phyloP scores from a whole-genome alignment of 2,329 filamentous ascomycete genomes.

The Pseudohalonectria lignicola region DNA sequence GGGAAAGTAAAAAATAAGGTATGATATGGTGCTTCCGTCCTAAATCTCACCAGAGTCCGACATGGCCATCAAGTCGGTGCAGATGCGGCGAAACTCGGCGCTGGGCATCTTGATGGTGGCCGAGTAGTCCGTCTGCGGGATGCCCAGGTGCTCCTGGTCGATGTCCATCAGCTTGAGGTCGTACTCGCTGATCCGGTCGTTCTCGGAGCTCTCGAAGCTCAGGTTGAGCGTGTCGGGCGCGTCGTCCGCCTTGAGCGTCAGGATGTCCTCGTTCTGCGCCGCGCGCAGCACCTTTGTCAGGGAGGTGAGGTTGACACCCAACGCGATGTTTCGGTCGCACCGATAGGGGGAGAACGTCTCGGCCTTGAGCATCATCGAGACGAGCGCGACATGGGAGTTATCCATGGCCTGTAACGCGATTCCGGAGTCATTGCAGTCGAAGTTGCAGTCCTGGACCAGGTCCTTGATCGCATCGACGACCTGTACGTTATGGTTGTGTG shows the following conservation, averaged over 20 bases:
- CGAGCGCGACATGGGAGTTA: slow-evolving; percentile 97
- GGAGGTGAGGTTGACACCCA: slow-evolving; percentile 92
- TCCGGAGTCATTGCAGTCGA: slow-evolving; percentile 99
- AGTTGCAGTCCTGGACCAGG: slow-evolving; percentile 98
- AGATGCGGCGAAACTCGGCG: slow-evolving; percentile 87
- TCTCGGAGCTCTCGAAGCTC: slow-evolving; percentile 81
- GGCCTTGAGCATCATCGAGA: slow-evolving; percentile 97
- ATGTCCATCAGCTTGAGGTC: slow-evolving; percentile 99
- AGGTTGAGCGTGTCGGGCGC: slow-evolving; percentile 92
- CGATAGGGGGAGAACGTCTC: slow-evolving; percentile 92
- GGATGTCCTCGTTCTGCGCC: slow-evolving; percentile 84
- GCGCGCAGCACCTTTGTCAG: slow-evolving; percentile 95
- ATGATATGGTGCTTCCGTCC: background rate
- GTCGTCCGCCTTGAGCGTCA: slow-evolving; percentile 96
- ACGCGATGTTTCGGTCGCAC: slow-evolving; percentile 97
- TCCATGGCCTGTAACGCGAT: slow-evolving; percentile 99
- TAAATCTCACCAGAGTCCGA: slow-evolving; percentile 76
- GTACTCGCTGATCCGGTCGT: slow-evolving; percentile 93
- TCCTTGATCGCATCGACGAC: slow-evolving; percentile 99
- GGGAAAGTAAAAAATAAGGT: no score
- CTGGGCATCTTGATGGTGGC: slow-evolving; percentile 85
- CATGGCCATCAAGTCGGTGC: slow-evolving; percentile 79
- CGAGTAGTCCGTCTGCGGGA: slow-evolving; percentile 97
- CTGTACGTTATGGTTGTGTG: slow-evolving; percentile 30
- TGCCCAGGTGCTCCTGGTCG: slow-evolving; percentile 97